A percentile compares a stretch with the other conserved stretches of the same genome.
These are phyloP conservation scores for Xerocomellus amylosporus DNA, from an alignment of 768 basidiomycete genomes.

Conservation along the genomic window DNA sequence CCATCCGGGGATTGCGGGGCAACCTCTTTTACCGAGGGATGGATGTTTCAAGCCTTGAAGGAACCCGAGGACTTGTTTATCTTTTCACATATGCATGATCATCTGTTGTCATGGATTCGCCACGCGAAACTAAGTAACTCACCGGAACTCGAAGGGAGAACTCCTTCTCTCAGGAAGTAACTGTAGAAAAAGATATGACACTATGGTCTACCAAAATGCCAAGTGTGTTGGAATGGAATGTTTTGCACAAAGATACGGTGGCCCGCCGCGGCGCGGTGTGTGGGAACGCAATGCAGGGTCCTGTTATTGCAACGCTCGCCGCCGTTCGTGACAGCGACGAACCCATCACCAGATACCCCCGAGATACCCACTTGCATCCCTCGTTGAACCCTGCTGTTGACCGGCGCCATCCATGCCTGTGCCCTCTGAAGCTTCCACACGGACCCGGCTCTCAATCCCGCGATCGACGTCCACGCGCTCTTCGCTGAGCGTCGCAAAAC, in stretches of 20 bases:
- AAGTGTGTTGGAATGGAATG: background rate
- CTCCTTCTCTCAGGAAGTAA: background rate
- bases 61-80: background rate
- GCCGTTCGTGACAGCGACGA: conserved; percentile 19
- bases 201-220: too few species aligned
- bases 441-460: conserved; percentile 38
- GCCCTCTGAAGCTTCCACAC: conserved; percentile 56
- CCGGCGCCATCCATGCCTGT: conserved; percentile 23
- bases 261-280: background rate
- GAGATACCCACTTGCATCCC: conserved; percentile 17
- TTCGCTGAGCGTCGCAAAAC: conserved; percentile 46
- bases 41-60: background rate
- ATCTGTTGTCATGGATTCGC: background rate
- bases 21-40: background rate
- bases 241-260: background rate
- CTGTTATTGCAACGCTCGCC: conserved; percentile 9
- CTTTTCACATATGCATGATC: background rate
- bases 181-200: background rate
- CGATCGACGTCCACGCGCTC: conserved; percentile 43
- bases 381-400: background rate
- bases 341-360: conserved; percentile 11
- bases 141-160: background rate
- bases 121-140: too few species aligned
- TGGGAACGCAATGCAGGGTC: conserved; percentile 20
- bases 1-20: background rate